These are phyloP conservation scores for Leptodontidium sp. DNA, from an alignment of 2,329 filamentous ascomycete species.

Conservation along the genomic window DNA sequence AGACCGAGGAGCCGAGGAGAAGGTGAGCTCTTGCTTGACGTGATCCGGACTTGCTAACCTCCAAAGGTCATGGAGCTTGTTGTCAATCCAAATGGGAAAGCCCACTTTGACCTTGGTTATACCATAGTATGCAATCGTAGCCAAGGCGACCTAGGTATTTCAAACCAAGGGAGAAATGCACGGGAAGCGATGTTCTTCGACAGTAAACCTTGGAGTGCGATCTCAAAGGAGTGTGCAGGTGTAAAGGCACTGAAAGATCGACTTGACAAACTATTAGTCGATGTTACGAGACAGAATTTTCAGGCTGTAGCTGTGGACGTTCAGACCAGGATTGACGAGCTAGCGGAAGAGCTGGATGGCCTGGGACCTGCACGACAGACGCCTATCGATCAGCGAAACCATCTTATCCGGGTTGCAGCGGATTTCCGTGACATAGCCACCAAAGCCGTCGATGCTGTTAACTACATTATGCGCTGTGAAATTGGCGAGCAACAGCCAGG, in stretches of 20 bases:
- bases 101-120: conserved; percentile 24
- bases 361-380: conserved; percentile 1
- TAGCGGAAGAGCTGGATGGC: not conserved
- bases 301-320: conserved; percentile 5
- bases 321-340: conserved; percentile 1
- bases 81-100: not conserved
- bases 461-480: too few relatives aligned
- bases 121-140: conserved; percentile 26
- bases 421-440: conserved; percentile 5
- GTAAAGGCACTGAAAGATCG: conserved; percentile 19
- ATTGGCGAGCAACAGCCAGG: too few relatives aligned
- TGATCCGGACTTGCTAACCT: not conserved
- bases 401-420: conserved; percentile 5
- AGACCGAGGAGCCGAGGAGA: conserved; percentile 21
- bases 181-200: conserved; percentile 18
- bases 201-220: conserved; percentile 16
- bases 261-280: not conserved
- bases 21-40: not conserved
- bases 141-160: conserved; percentile 17
- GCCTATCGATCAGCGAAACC: conserved; percentile 6
- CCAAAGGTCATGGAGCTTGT: conserved; percentile 20
- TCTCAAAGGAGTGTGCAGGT: conserved; percentile 20
- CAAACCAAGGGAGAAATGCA: conserved; percentile 3
- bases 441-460: conserved; percentile 1
- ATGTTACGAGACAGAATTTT: conserved; percentile 12